Evolutionary conservation across 2,329 filamentous ascomycete genomes (phyloP).

Genomic region (Colletotrichum chlorophyti): DNA sequence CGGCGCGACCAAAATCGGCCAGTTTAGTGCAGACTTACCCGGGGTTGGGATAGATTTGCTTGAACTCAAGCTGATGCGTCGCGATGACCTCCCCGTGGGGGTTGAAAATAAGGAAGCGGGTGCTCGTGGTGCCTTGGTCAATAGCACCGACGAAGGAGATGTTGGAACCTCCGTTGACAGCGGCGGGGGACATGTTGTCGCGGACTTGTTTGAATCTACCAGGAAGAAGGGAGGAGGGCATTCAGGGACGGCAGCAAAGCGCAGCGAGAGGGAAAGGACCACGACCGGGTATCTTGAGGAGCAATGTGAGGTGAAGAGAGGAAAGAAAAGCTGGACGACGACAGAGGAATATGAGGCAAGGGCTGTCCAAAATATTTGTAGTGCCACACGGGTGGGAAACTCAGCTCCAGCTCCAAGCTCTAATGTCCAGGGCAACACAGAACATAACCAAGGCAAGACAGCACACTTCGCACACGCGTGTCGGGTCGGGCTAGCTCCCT

Average conservation of each 20-base stretch:
- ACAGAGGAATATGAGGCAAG: conserved; percentile 8
- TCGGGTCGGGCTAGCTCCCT: conserved; percentile 25
- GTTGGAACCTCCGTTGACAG: conserved; percentile 39
- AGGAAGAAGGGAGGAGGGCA: conserved; percentile 34
- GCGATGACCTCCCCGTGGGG: conserved; percentile 72
- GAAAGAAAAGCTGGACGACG: no score
- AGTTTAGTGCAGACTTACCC: conserved; percentile 60
- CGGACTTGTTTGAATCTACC: conserved; percentile 29
- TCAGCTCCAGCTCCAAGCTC: conserved; percentile 9
- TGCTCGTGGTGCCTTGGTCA: conserved; percentile 81
- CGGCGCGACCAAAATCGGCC: neutral
- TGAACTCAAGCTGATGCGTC: conserved; percentile 78
- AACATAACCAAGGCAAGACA: no score
- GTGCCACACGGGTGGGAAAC: conserved; percentile 14
- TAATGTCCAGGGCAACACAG: neutral
- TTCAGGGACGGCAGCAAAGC: conserved; percentile 23
- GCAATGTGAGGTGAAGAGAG: conserved; percentile 6
- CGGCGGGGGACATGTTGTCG: conserved; percentile 40
- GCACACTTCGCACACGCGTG: conserved; percentile 3
- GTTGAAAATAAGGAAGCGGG: conserved; percentile 81
- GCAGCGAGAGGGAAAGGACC: conserved; percentile 7
- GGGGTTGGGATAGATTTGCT: conserved; percentile 75
- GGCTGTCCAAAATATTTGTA: conserved; percentile 30
- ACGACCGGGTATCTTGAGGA: conserved; percentile 20
- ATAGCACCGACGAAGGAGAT: conserved; percentile 74